Conservation (phyloP, 2,329 filamentous ascomycete species). For the Aspergillus fumigatus region DNA sequence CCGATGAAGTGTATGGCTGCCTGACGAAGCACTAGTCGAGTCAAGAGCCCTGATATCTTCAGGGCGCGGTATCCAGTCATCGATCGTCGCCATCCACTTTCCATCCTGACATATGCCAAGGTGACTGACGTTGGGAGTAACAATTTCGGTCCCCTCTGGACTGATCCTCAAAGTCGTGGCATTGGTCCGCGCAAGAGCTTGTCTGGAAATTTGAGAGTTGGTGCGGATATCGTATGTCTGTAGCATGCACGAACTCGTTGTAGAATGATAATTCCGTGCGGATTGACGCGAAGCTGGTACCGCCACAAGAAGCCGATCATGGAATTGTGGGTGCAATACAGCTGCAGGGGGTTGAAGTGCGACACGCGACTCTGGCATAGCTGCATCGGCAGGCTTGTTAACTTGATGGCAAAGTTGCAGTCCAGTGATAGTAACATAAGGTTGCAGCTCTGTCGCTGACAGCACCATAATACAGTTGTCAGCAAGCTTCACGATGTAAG, state of each 20-base stretch:
- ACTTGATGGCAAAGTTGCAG: constrained; percentile 58
- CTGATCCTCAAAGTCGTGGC: constrained; percentile 75
- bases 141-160: constrained; percentile 64
- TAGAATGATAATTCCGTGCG: constrained; percentile 32
- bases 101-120: constrained; percentile 76
- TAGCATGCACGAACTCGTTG: constrained; percentile 54
- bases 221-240: constrained; percentile 84
- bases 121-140: constrained; percentile 72
- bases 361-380: constrained; percentile 7
- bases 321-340: constrained; percentile 57
- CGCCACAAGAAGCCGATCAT: constrained; percentile 63
- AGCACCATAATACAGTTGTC: constrained; percentile 91
- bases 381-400: constrained; percentile 49
- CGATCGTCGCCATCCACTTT: constrained; percentile 83
- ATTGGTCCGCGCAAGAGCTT: constrained; percentile 84
- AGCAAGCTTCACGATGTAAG: constrained; percentile 78
- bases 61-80: constrained; percentile 77
- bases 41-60: constrained; percentile 61
- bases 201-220: constrained; percentile 73
- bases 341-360: constrained; percentile 46
- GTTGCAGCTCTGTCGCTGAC: constrained; percentile 82
- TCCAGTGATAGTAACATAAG: constrained; percentile 77
- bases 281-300: constrained; percentile 53
- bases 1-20: constrained; percentile 45
- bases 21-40: constrained; percentile 33